Percentiles rank a stretch among this genome's conserved stretches.
These are phyloP conservation scores for Fusarium nelsonii DNA, from an alignment of 2,329 filamentous ascomycete genomes.

Conservation along the genomic window DNA sequence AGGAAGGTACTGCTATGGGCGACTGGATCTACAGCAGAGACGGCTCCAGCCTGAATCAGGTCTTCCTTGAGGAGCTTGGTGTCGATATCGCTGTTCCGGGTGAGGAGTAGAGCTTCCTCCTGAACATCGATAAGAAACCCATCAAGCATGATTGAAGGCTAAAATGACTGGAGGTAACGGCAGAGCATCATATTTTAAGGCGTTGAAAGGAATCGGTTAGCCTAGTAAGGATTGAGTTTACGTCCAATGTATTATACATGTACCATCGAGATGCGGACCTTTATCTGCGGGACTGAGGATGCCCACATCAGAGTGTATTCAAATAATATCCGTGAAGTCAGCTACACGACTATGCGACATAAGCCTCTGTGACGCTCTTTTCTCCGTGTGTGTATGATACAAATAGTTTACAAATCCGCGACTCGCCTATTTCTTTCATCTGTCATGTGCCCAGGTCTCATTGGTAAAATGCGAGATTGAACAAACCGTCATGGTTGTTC, in stretches of 20 bases:
- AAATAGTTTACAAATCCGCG: conserved; percentile 13
- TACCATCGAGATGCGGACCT: conserved; percentile 22
- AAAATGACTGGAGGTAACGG: conserved; percentile 12
- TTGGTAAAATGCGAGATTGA: not conserved
- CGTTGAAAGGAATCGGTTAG: conserved; percentile 37
- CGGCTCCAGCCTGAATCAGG: conserved; percentile 77
- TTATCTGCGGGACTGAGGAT: conserved; percentile 3
- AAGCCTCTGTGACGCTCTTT: not conserved
- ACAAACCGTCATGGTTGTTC: not conserved
- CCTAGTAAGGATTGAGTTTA: conserved; percentile 19
- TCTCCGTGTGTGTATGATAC: conserved; percentile 15
- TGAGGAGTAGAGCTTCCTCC: conserved; percentile 48
- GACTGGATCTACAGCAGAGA: conserved; percentile 92
- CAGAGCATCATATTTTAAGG: conserved; percentile 33
- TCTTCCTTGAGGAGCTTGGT: conserved; percentile 82
- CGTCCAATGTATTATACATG: conserved; percentile 37
- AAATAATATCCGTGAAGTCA: conserved; percentile 16
- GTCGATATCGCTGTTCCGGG: conserved; percentile 65
- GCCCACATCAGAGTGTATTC: conserved; percentile 33
- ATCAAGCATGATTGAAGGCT: conserved; percentile 22
- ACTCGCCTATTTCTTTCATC: not conserved
- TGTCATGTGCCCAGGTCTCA: too few species aligned
- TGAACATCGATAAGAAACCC: conserved; percentile 26
- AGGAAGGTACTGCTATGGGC: conserved; percentile 79
- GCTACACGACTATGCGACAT: not conserved